phyloP scores from a whole-genome alignment of 2,329 filamentous ascomycete genomes.

The Elsinoe australis region DNA sequence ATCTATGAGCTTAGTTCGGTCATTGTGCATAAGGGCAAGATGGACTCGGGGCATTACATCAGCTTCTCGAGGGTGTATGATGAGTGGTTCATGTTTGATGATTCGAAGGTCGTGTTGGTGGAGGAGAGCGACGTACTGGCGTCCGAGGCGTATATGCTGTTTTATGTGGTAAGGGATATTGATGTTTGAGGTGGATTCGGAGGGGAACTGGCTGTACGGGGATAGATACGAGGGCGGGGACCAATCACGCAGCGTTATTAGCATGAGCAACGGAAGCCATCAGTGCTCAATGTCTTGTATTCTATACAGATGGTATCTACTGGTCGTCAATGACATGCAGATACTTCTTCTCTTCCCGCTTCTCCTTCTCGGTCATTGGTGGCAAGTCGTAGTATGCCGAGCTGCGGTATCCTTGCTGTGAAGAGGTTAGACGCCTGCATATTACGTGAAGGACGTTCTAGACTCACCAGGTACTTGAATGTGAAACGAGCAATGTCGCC shows the following conservation, averaged over 20 bases:
- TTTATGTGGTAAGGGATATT: slow-evolving; percentile 50
- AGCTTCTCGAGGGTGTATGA: slow-evolving; percentile 79
- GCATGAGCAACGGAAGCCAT: no score
- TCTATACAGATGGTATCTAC: slow-evolving; percentile 40
- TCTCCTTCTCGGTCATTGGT: slow-evolving; percentile 89
- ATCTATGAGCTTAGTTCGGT: slow-evolving; percentile 84
- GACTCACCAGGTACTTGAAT: slow-evolving; percentile 83
- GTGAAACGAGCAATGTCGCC: slow-evolving; percentile 78
- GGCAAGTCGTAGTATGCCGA: slow-evolving; percentile 86
- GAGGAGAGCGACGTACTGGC: slow-evolving; percentile 76
- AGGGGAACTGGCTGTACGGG: background rate
- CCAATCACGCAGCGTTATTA: no score
- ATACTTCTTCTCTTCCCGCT: slow-evolving; percentile 91
- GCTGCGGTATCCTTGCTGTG: slow-evolving; percentile 81
- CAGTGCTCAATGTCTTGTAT: no score
- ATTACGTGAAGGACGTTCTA: slow-evolving; percentile 19
- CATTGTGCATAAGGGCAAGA: slow-evolving; percentile 85
- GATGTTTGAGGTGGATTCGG: slow-evolving; percentile 3
- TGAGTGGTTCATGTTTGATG: slow-evolving; percentile 93
- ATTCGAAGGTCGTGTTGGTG: slow-evolving; percentile 82
- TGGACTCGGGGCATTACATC: slow-evolving; percentile 87
- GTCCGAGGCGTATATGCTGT: slow-evolving; percentile 82
- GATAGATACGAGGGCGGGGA: background rate
- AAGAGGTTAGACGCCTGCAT: slow-evolving; percentile 30
- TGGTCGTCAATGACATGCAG: slow-evolving; percentile 86